These are phyloP conservation scores for Hortiboletus campestris DNA, from an alignment of 768 basidiomycete species.

Conservation along the genomic window DNA sequence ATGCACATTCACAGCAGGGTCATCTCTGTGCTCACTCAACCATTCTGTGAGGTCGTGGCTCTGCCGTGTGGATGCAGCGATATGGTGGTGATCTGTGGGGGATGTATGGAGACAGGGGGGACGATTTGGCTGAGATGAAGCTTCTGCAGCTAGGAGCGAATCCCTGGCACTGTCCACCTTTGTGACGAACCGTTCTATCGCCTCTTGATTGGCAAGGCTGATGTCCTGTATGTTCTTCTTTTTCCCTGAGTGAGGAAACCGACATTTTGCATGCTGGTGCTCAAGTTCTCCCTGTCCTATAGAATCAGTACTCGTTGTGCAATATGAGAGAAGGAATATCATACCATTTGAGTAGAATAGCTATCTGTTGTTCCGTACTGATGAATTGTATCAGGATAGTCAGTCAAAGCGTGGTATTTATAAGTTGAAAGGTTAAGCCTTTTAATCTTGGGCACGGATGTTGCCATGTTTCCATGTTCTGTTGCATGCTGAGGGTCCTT, in stretches of 20 bases:
- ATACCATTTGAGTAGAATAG: conserved; percentile 32
- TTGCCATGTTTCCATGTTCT: accelerated
- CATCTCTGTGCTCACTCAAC: background rate
- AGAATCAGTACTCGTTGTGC: too few relatives aligned
- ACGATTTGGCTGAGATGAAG: background rate
- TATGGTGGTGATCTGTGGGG: background rate
- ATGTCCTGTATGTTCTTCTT: background rate
- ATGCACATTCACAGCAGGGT: background rate
- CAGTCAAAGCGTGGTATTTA: conserved; percentile 14
- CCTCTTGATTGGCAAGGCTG: background rate
- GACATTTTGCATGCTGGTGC: conserved; percentile 34
- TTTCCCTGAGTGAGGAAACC: conserved; percentile 23
- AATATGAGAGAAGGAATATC: background rate
- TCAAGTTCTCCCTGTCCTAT: conserved; percentile 35
- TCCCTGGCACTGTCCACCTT: background rate
- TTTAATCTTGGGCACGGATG: background rate
- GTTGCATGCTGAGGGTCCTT: background rate
- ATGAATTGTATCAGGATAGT: conserved; percentile 12
- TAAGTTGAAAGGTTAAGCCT: conserved; percentile 13
- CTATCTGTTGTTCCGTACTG: conserved; percentile 35
- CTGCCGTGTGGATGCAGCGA: background rate
- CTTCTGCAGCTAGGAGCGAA: background rate
- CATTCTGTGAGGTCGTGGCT: background rate
- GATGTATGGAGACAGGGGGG: background rate
- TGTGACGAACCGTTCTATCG: background rate